Percentiles rank a stretch among this genome's conserved stretches.
Evolutionary conservation across 2,329 filamentous ascomycete genomes (phyloP).

Genomic region (Ceratocystis diversiconidia): DNA sequence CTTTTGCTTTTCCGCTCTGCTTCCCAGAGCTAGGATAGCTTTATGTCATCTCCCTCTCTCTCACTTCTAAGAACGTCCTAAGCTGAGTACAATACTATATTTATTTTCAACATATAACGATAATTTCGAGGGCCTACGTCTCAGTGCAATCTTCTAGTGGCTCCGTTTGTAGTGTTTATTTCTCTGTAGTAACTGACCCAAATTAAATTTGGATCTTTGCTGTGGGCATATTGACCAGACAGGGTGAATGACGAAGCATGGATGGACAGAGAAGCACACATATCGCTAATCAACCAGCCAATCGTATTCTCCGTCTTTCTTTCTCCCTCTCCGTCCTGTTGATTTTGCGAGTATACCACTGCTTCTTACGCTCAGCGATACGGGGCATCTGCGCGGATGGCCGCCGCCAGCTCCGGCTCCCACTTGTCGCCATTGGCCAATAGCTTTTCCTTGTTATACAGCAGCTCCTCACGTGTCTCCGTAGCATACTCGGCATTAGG

Average conservation of each 20-base stretch:
- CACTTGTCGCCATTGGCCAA: conserved; percentile 86
- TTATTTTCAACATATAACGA: too few relatives aligned
- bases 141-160: too few relatives aligned
- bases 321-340: conserved; percentile 2
- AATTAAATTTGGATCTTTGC: background rate
- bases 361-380: conserved; percentile 48
- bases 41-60: too few relatives aligned
- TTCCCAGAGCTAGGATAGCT: too few relatives aligned
- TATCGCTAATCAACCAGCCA: background rate
- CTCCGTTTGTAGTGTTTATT: background rate
- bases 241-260: background rate
- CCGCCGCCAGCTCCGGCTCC: conserved; percentile 92
- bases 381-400: conserved; percentile 81
- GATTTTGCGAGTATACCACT: too few relatives aligned
- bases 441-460: conserved; percentile 97
- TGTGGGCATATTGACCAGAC: background rate
- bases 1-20: too few relatives aligned
- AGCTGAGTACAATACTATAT: too few relatives aligned
- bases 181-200: conserved; percentile 3
- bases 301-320: background rate
- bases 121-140: too few relatives aligned
- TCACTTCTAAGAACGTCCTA: too few relatives aligned
- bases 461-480: conserved; percentile 70
- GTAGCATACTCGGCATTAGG: conserved; percentile 50
- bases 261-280: background rate